Conservation (phyloP, 257 asterid genomes). For the Oldenlandia corymbosa region DNA sequence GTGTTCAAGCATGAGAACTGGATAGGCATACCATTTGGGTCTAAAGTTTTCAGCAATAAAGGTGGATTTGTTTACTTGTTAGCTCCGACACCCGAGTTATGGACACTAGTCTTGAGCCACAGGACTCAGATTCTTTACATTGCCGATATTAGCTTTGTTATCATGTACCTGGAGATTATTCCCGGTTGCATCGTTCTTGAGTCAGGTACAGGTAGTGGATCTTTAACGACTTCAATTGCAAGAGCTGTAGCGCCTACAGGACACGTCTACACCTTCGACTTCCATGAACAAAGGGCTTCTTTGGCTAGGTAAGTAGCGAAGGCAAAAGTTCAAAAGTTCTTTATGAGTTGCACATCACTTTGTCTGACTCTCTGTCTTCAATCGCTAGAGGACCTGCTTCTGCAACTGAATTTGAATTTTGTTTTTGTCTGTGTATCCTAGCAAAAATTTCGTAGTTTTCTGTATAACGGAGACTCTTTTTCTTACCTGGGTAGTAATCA, state of each 20-base stretch:
- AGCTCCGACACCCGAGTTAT: conserved; percentile 93
- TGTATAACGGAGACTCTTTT: too few species aligned
- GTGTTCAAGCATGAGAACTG: conserved; percentile 80
- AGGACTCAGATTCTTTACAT: conserved; percentile 91
- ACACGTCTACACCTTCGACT: conserved; percentile 85
- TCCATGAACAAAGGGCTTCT: conserved; percentile 91
- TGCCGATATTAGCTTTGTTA: conserved; percentile 91
- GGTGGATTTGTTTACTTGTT: conserved; percentile 76
- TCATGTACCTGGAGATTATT: conserved; percentile 79
- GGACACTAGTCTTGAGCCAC: conserved; percentile 95
- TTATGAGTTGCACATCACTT: neutral
- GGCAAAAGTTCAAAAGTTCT: neutral
- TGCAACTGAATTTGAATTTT: neutral
- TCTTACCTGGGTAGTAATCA: too few species aligned
- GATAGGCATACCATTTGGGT: conserved; percentile 88
- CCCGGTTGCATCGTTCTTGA: conserved; percentile 94
- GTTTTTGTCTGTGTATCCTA: too few species aligned
- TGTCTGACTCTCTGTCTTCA: neutral
- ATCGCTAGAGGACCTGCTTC: too few species aligned
- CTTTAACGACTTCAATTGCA: conserved; percentile 82
- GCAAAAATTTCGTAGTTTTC: too few species aligned
- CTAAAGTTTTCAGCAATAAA: conserved; percentile 71
- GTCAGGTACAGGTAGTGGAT: conserved; percentile 98
- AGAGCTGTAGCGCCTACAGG: conserved; percentile 83
- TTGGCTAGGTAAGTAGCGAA: conserved; percentile 64